Evolutionary conservation across 129 eudicot genomes (phyloP).

Genomic region (Chrysanthemum lavandulifolium): DNA sequence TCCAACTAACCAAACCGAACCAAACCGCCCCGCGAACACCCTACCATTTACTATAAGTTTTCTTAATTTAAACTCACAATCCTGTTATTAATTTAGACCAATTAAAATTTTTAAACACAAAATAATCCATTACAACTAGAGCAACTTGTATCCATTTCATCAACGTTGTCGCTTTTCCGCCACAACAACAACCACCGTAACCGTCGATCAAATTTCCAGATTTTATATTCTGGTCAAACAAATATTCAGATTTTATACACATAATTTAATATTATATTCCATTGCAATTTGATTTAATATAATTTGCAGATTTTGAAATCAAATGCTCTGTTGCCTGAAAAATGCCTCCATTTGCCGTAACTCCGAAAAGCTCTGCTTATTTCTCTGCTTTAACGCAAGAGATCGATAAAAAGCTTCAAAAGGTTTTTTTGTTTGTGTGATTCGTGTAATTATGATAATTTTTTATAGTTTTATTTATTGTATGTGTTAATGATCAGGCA

Average conservation of each 20-base stretch:
- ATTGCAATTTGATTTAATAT: not conserved
- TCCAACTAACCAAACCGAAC: too few species aligned
- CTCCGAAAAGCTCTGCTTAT: constrained; percentile 63
- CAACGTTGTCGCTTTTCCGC: constrained; percentile 21
- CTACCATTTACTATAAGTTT: too few species aligned
- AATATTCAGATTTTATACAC: not conserved
- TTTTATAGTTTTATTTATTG: not conserved
- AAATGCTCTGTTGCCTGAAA: constrained; percentile 39
- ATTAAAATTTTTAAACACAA: not conserved
- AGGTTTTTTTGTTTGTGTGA: constrained; percentile 25
- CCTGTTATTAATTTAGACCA: not conserved
- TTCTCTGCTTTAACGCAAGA: constrained; percentile 69
- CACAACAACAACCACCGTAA: constrained; percentile 18
- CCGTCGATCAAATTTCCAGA: too few species aligned
- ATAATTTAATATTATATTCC: not conserved
- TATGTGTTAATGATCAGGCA: constrained; percentile 42
- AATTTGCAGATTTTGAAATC: constrained; percentile 26
- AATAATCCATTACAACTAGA: not conserved
- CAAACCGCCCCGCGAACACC: too few species aligned
- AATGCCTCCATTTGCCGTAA: constrained; percentile 52
- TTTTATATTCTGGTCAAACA: not conserved
- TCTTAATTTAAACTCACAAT: too few species aligned
- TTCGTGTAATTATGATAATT: too few species aligned
- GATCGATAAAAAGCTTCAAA: constrained; percentile 82
- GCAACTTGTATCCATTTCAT: not conserved